Evolutionary conservation across 768 basidiomycete species (phyloP), one percentile per base, ranked within the genome.

Genomic region (Boletus reticulatus): DNA sequence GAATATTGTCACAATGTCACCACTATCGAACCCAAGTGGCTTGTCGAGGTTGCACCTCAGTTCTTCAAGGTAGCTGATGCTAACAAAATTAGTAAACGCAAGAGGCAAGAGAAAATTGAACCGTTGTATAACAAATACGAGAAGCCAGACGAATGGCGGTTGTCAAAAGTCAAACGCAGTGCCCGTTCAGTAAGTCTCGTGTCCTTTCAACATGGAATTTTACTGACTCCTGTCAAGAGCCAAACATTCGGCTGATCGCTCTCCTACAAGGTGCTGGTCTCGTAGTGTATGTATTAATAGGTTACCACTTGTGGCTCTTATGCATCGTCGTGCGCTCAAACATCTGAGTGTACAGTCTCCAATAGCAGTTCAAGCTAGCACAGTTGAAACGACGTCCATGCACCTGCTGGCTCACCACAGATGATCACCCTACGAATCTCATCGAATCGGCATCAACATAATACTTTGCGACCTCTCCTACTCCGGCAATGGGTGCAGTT

Each of bases 61-160:
- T 98, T 97, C 81, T 99, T 98, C 88, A 92, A 92, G 73, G 94
- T 99, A 43, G 94, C 96, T 3, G 97, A 98, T 72, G 90, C 85
- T 50, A 95, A 94, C 76, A 98, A 97, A 74, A 96, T 98, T 75
- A 94, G 92, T 68, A 96, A 95, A 73, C 83, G 94, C 62, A 98
- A 97, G 80, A 85, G 82, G 72, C 89, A 94, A 71, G 94, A 96
- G 78, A 97, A 94, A 83, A 97, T 97, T 61, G 93, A 96, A 68
- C 96, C 96, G 9, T 72, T 98, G 68, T 97, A 73, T 77, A 97
- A 98, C 80, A 94, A 96, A 76, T 94, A 90, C 73, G 92, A 94
- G 77, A 92, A 93, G 67, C 85, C 90, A 34, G 92, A 94, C 73
- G 92, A 94, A 69, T 98, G 95, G 96, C 82, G 94, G 49, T 72